Evolutionary conservation across 768 basidiomycete species (phyloP), one percentile per base, ranked within the genome.

Genomic region (Atractiella rhizophila): DNA sequence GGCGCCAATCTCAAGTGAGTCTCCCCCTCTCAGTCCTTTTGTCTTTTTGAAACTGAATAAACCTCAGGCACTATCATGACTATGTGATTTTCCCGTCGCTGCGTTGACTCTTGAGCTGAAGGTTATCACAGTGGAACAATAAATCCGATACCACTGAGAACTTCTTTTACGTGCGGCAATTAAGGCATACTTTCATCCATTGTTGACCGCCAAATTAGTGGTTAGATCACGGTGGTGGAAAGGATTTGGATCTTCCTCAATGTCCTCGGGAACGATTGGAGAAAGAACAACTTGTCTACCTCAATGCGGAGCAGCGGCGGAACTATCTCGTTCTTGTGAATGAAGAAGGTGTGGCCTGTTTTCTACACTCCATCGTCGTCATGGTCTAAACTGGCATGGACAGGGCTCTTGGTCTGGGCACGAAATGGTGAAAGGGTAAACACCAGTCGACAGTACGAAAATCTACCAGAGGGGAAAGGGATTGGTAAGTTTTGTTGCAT

Each of bases 191-290:
- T 16, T 9, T 18, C 30, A 16, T 26, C 28, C 21, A 8, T 19
- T 24, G 8, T 23, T 29, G 15, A 1, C 4, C 12, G 31, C 6
- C 16, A 5, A 15, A 18, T 7, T 43, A 57, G 52, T 52, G 51
- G 58, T 58, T 61, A 18, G 59, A 61, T 28, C 43, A 48, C 25
- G 59, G 59, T 2, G 54, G 46, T 9, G 61, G 61, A 2, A 61
- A 57, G 39, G 47, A 56, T 19, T 44, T 61, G 1, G 51, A 53
- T 23, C 48, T 59, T 9, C 54, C 54, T 13, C 54, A 53, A 30
- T 51, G 57, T 37, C 54, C 57, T 1, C 49, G 61, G 1, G 51
- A 54, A 3, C 53, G 55, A 16, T 19, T 42, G 27, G 35, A 27
- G 25, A 35, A 24, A 31, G 23, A 47, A 25, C 27, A 19, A 2